A percentile compares a stretch with the other conserved stretches of the same genome.
phyloP scores from a whole-genome alignment of 2,329 filamentous ascomycete species.

The Ophiostoma novo-ulmi region DNA sequence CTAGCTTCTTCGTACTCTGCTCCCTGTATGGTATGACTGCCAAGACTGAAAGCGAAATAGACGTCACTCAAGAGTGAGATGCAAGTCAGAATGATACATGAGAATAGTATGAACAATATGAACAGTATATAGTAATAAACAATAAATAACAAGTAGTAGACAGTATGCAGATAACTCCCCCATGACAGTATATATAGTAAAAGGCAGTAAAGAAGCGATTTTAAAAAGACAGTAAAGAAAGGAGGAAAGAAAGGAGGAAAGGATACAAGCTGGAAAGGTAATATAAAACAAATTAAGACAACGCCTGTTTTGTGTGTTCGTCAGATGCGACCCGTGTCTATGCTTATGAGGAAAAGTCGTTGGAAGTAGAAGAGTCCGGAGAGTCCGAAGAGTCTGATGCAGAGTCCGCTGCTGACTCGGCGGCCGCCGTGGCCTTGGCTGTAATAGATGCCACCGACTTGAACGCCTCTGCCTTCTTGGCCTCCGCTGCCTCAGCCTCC shows the following conservation, averaged over 20 bases:
- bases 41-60: neutral
- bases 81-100: too few species aligned
- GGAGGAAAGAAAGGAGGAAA: neutral
- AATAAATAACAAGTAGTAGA: too few species aligned
- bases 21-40: neutral
- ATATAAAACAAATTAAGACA: neutral
- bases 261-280: neutral
- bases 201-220: too few species aligned
- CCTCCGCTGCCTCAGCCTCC: neutral
- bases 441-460: neutral
- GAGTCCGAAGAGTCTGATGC: neutral
- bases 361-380: neutral
- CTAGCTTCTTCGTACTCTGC: too few species aligned
- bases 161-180: neutral
- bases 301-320: conserved; percentile 6
- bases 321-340: neutral
- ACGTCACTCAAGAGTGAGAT: neutral
- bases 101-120: too few species aligned
- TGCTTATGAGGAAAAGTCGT: neutral
- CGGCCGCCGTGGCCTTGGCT: neutral
- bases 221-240: neutral
- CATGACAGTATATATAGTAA: neutral
- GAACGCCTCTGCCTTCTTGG: neutral
- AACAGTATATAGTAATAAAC: too few species aligned
- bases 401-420: neutral